These are phyloP conservation scores for Trametes sp. DNA, from an alignment of 1,284 basidiomycete species.

Conservation along the genomic window DNA sequence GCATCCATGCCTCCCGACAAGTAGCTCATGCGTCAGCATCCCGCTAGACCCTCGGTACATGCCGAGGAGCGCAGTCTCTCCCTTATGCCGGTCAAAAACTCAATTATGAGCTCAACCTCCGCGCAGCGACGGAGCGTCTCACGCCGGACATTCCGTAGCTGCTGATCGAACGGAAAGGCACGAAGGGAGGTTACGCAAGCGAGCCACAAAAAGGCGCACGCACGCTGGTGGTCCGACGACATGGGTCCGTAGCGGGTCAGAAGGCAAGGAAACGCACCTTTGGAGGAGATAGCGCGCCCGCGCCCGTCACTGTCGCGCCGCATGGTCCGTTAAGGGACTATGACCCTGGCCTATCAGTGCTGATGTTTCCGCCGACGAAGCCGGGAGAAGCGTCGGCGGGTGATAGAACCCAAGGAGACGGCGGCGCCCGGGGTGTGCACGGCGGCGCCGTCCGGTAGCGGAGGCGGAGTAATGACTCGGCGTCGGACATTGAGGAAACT, in stretches of 20 bases:
- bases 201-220: background rate
- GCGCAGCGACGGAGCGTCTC: slow-evolving; percentile 17
- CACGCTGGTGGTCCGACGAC: background rate
- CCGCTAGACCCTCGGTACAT: no score
- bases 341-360: slow-evolving; percentile 17
- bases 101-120: slow-evolving; percentile 8
- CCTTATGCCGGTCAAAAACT: background rate
- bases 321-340: slow-evolving; percentile 10
- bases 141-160: slow-evolving; percentile 1
- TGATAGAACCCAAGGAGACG: slow-evolving; percentile 9
- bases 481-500: background rate
- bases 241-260: background rate
- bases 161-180: background rate
- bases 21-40: no score
- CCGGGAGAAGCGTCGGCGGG: slow-evolving; percentile 8
- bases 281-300: slow-evolving; percentile 9
- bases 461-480: background rate
- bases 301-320: slow-evolving; percentile 18
- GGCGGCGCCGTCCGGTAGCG: background rate
- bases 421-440: background rate
- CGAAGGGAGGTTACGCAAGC: background rate
- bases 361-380: slow-evolving; percentile 16
- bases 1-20: no score
- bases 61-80: no score
- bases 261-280: background rate